These are phyloP conservation scores for Colletotrichum euphorbiae DNA, from an alignment of 2,329 filamentous ascomycete genomes.

Conservation along the genomic window DNA sequence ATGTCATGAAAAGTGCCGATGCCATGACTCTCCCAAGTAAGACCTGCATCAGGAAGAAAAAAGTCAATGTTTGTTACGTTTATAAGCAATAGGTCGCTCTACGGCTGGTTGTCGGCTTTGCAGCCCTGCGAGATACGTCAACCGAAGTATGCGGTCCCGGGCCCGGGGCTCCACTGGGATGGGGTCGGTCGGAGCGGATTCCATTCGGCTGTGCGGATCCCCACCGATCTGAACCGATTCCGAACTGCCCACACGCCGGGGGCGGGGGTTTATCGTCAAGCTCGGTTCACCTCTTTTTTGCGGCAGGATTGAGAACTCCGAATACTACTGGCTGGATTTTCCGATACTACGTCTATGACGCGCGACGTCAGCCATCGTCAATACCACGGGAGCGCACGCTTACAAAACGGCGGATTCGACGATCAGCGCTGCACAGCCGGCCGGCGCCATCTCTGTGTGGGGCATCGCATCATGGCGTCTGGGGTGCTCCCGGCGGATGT, in stretches of 20 bases:
- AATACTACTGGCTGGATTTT: too few species aligned
- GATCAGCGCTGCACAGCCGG: slow-evolving; percentile 17
- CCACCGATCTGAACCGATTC: slow-evolving; percentile 10
- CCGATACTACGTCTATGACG: background rate
- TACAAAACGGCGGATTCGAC: slow-evolving; percentile 17
- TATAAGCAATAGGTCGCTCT: background rate
- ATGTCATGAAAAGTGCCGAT: background rate
- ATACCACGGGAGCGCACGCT: slow-evolving; percentile 17
- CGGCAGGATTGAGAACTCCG: background rate
- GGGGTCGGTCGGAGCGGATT: background rate
- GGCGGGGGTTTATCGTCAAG: background rate
- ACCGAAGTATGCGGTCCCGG: background rate
- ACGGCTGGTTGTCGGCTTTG: background rate
- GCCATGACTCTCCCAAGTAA: background rate
- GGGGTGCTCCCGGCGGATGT: background rate
- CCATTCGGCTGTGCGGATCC: slow-evolving; percentile 11
- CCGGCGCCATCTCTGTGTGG: background rate
- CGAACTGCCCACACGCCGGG: background rate
- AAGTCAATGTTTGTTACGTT: background rate
- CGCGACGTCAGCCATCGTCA: background rate
- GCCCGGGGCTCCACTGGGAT: background rate
- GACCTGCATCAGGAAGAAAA: slow-evolving; percentile 5
- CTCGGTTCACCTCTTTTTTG: slow-evolving; percentile 1
- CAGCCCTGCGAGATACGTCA: slow-evolving; percentile 1
- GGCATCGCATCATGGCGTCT: background rate